A percentile compares a stretch with the other conserved stretches of the same genome.
Conservation (phyloP, 306 rosid genomes). For the Macrotyloma uniflorum region DNA sequence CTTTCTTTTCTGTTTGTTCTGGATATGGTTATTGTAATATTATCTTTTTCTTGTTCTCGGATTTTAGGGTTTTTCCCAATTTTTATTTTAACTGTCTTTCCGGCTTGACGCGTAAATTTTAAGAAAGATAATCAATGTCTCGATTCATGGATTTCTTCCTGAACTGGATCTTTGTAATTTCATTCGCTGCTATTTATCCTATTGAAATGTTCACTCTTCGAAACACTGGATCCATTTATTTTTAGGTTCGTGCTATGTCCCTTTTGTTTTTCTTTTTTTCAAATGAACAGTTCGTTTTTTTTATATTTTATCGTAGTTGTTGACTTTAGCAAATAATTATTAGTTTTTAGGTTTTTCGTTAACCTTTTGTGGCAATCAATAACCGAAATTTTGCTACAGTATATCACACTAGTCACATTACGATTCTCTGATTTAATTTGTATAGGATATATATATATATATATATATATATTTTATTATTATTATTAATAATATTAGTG, state of each 20-base stretch:
- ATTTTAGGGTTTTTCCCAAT: constrained; percentile 13
- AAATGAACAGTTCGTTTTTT: neutral
- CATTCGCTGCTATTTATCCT: neutral
- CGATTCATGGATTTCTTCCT: neutral
- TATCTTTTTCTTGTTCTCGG: neutral
- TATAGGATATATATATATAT: neutral
- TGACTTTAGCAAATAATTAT: neutral
- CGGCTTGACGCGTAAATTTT: neutral
- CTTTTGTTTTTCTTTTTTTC: constrained; percentile 16
- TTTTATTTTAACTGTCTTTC: neutral
- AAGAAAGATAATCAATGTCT: neutral
- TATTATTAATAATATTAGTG: neutral
- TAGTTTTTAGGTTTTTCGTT: neutral
- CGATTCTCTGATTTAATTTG: constrained; percentile 3
- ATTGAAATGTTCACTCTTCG: neutral
- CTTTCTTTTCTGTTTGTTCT: neutral
- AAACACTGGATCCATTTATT: neutral
- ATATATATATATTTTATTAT: neutral
- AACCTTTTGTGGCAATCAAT: neutral
- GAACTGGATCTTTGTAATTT: constrained; percentile 26
- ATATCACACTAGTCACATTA: neutral
- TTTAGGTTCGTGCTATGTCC: neutral
- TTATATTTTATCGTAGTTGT: constrained; percentile 5
- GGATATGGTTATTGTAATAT: neutral
- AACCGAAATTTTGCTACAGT: neutral